These are phyloP conservation scores for Tylopilus sp. DNA, from an alignment of 768 basidiomycete species.

Conservation along the genomic window DNA sequence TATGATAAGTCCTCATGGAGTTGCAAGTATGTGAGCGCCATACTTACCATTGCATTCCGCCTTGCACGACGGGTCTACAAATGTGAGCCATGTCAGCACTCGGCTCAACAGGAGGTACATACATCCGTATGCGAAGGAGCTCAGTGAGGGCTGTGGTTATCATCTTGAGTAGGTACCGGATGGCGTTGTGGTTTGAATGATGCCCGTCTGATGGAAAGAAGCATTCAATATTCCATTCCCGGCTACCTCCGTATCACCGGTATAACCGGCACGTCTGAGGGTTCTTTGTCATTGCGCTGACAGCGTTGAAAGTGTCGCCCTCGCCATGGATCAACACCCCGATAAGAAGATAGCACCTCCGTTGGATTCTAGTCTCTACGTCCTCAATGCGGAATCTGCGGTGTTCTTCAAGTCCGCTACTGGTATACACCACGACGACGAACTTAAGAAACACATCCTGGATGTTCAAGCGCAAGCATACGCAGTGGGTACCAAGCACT, in stretches of 20 bases:
- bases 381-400: slow-evolving; percentile 5
- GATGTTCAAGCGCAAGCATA: slow-evolving; percentile 33
- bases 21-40: background rate
- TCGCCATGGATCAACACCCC: background rate
- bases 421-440: slow-evolving; percentile 28
- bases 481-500: slow-evolving; percentile 19
- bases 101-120: slow-evolving; percentile 32
- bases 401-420: slow-evolving; percentile 30
- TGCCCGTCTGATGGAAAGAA: background rate
- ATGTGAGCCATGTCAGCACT: background rate
- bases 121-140: slow-evolving; percentile 66
- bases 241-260: too few relatives aligned
- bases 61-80: slow-evolving; percentile 73
- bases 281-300: too few relatives aligned
- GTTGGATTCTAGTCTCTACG: slow-evolving; percentile 18
- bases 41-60: slow-evolving; percentile 94
- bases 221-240: too few relatives aligned
- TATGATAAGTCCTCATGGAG: background rate
- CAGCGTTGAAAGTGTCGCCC: too few relatives aligned
- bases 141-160: slow-evolving; percentile 58
- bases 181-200: background rate
- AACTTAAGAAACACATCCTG: slow-evolving; percentile 32
- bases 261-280: too few relatives aligned
- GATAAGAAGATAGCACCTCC: background rate
- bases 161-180: slow-evolving; percentile 23